Conservation (phyloP, 805 yeast genomes). For the Yarrowia sp. region DNA sequence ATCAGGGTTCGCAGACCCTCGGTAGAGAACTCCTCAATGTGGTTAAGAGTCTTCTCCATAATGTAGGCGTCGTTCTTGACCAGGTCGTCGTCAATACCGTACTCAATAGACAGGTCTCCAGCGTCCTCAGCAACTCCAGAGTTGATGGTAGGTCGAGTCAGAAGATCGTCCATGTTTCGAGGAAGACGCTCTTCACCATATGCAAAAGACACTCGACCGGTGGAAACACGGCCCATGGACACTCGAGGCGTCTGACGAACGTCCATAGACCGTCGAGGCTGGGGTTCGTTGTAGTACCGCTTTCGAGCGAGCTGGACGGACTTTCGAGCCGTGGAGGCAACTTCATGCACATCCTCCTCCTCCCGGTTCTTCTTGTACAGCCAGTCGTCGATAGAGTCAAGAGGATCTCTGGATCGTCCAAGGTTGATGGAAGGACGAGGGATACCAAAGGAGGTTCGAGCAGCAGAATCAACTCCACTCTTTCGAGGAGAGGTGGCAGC, state of each 20-base stretch:
- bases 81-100: constrained; percentile 50
- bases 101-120: constrained; percentile 7
- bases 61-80: constrained; percentile 71
- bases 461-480: constrained; percentile 13
- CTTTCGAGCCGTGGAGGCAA: constrained; percentile 35
- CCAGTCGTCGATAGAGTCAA: constrained; percentile 35
- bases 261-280: constrained; percentile 24
- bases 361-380: constrained; percentile 34
- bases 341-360: constrained; percentile 35
- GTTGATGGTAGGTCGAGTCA: neutral
- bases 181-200: constrained; percentile 20
- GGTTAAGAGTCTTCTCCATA: constrained; percentile 80
- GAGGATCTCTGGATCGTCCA: constrained; percentile 33
- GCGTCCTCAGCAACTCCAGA: constrained; percentile 8
- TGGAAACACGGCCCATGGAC: neutral
- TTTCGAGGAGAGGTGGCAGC: constrained; percentile 38
- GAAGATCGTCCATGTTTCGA: constrained; percentile 21
- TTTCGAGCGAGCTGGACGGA: constrained; percentile 34
- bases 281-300: constrained; percentile 32
- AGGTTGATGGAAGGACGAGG: constrained; percentile 36
- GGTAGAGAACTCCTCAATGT: constrained; percentile 89
- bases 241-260: constrained; percentile 5
- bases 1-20: constrained; percentile 91
- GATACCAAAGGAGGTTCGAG: constrained; percentile 34
- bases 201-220: constrained; percentile 14